Evolutionary conservation across 352 stramenopile genomes (phyloP).

Genomic region (Peronospora destructor): DNA sequence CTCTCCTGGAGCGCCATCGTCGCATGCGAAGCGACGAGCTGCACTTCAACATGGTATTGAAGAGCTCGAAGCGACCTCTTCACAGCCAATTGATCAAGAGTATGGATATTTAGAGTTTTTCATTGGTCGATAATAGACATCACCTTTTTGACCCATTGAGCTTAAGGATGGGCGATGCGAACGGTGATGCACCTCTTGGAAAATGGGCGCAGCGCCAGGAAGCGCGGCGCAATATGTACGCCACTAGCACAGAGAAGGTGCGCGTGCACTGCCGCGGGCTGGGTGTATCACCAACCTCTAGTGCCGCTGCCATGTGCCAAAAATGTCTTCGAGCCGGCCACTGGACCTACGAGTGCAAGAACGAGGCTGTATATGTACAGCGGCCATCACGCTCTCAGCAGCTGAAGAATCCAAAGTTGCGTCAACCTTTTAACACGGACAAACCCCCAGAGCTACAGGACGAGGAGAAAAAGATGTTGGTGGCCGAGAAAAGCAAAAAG

Average conservation of each 20-base stretch:
- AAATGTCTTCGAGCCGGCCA: conserved; percentile 75
- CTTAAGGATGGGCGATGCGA: conserved; percentile 24
- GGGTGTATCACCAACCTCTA: conserved; percentile 10
- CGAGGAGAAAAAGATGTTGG: conserved; percentile 27
- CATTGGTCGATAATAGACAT: conserved; percentile 13
- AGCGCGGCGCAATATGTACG: conserved; percentile 76
- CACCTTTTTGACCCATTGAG: neutral
- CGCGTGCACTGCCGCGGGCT: conserved; percentile 44
- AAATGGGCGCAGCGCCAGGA: conserved; percentile 67
- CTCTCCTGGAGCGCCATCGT: conserved; percentile 32
- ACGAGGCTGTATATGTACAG: conserved; percentile 73
- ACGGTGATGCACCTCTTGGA: conserved; percentile 42
- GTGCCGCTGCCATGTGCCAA: conserved; percentile 56
- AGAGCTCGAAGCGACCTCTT: conserved; percentile 7
- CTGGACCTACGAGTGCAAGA: conserved; percentile 87
- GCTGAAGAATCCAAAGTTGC: conserved; percentile 72
- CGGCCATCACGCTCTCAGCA: conserved; percentile 71
- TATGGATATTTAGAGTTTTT: conserved; percentile 6
- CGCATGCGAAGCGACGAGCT: conserved; percentile 11
- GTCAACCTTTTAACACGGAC: conserved; percentile 76
- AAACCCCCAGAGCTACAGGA: conserved; percentile 48
- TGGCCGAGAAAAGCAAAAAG: conserved; percentile 24
- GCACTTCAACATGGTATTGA: conserved; percentile 14
- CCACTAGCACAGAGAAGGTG: conserved; percentile 72
- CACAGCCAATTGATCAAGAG: conserved; percentile 18